Evolutionary conservation across 805 yeast species (phyloP), one percentile per base, ranked within the genome.

Genomic region (Kodamaea kaohsiungensis): DNA sequence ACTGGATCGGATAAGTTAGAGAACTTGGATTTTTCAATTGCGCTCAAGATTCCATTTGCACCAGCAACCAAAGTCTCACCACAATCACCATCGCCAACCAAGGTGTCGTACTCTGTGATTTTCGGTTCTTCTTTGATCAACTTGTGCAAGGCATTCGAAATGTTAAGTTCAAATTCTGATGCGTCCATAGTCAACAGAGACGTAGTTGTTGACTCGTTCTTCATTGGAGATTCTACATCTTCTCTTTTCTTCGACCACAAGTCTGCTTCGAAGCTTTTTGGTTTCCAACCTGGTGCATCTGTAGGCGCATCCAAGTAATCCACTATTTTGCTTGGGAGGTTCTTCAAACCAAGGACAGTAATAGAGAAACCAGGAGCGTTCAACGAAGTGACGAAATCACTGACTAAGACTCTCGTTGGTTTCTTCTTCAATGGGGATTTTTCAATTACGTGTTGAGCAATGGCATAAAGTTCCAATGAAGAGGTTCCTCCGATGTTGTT

Each of bases 1-100:
- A 81, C 84, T 3, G 82, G 85, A 58, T 82, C 87, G 15, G 63
- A 48, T 40, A 79, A 59, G 43, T 57, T 50, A 7, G 56, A 50
- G 46, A 51, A 51, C 16, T 17, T 38, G 39, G 15, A 17, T 43
- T 63, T 54, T 27, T 53, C 51, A 48, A 69, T 67, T 17, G 84
- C 82, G 9, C 78, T 72, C 45, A 84, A 69, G 43, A 92, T 81
- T 0, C 89, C 91, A 53, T 85, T 79, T 27, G 91, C 95, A 40
- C 98, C 98, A 19, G 83, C 80, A 12, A 85, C 89, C 56, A 92
- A 73, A 0, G 98, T 92, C 63, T 90, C 95, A 42, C 98, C 98
- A 72, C 98, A 92, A 67, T 92, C 98, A 62, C 98, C 98, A 68
- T 92, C 98, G 54, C 98, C 98, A 1, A 93, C 97, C 60, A 85